Evolutionary conservation across 2,329 filamentous ascomycete species (phyloP), one percentile per base, ranked within the genome.

Genomic region (Pseudogymnoascus sp.): DNA sequence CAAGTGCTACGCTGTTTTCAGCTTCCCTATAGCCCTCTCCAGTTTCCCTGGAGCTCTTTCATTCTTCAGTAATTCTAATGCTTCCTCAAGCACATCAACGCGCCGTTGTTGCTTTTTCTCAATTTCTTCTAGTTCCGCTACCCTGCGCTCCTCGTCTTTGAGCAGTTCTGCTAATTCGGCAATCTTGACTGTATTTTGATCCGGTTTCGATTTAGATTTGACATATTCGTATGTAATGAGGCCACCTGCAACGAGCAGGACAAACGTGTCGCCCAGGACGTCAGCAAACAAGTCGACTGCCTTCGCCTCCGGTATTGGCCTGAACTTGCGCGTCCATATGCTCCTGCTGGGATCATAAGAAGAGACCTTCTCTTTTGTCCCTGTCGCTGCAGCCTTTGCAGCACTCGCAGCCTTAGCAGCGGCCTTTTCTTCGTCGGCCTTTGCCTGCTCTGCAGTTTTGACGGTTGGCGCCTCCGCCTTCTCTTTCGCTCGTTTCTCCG

Each of bases 221-320:
- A 82, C 81, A 65, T 82, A 85, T 72, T 87, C 84, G 70, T 83
- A 87, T 36, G 86, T 72, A 61, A 87, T 79, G 58, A 87, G 70
- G 18, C 72, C 77, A 12, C 76, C 75, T 6, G 83, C 84, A 25
- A 87, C 83, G 5, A 77, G 68, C 18, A 87, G 76, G 63, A 87
- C 86, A 68, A 87, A 87, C 14, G 76, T 74, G 65, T 87, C 84
- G 39, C 84, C 84, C 58, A 84, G 74, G 14, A 87, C 84, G 67
- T 87, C 84, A 41, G 84, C 85, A 66, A 87, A 87, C 6, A 87
- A 73, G 67, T 87, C 84, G 9, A 87, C 84, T 7, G 84, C 84
- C 72, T 87, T 87, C 14, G 72, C 77, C 68, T 87, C 84, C 8
- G 84, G 83, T n/a, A 87, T 73, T 6, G 83, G 72, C 59, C 84